phyloP scores from a whole-genome alignment of 1,284 basidiomycete species.

The Ustilago trichophora region DNA sequence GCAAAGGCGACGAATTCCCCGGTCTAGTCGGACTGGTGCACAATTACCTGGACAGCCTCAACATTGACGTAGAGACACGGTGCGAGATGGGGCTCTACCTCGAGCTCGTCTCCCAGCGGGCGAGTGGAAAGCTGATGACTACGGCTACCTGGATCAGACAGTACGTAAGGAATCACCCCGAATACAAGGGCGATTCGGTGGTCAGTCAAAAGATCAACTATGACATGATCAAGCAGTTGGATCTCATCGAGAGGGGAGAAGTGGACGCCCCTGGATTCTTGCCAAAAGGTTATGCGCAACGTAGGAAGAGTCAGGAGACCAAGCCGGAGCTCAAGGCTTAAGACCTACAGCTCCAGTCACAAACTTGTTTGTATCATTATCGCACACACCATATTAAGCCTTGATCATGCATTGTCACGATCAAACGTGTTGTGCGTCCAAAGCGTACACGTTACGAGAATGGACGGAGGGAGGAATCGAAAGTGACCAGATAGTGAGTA shows the following conservation, averaged over 20 bases:
- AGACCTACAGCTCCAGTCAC: no score
- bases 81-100: slow-evolving; percentile 72
- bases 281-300: slow-evolving; percentile 54
- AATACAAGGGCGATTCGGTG: slow-evolving; percentile 88
- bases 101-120: slow-evolving; percentile 70
- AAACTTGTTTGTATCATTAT: no score
- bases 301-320: slow-evolving; percentile 42
- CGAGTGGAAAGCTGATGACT: slow-evolving; percentile 89
- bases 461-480: no score
- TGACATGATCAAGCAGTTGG: slow-evolving; percentile 88
- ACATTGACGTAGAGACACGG: slow-evolving; percentile 76
- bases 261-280: slow-evolving; percentile 62
- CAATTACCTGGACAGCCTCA: slow-evolving; percentile 86
- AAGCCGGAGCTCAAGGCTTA: slow-evolving; percentile 33
- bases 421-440: no score
- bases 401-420: no score
- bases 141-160: slow-evolving; percentile 91
- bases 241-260: slow-evolving; percentile 74
- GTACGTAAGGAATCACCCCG: slow-evolving; percentile 87
- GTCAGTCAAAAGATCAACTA: slow-evolving; percentile 92
- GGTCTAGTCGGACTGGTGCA: slow-evolving; percentile 86
- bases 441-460: no score
- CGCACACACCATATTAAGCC: no score
- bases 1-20: slow-evolving; percentile 80
- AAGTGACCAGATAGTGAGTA: no score